phyloP scores from a whole-genome alignment of 805 yeast species.

The Metschnikowia reukaufii region DNA sequence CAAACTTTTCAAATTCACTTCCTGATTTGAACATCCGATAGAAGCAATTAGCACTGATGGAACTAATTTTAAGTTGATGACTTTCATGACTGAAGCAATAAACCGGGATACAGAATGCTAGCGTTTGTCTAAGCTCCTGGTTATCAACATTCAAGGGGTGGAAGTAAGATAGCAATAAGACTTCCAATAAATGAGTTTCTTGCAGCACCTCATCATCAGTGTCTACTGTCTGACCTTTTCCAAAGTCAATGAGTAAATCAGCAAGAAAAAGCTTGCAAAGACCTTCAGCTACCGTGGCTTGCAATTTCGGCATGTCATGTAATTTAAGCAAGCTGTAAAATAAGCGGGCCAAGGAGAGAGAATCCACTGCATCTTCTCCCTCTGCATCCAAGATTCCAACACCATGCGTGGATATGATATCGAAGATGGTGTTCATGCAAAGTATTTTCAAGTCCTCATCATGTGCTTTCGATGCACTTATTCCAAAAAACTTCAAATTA shows the following conservation, averaged over 20 bases:
- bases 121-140: conserved; percentile 69
- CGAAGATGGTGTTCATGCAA: conserved; percentile 71
- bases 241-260: conserved; percentile 61
- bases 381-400: conserved; percentile 57
- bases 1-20: conserved; percentile 34
- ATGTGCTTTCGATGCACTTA: conserved; percentile 62
- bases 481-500: conserved; percentile 63
- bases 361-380: conserved; percentile 55
- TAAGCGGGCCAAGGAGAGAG: conserved; percentile 63
- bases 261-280: conserved; percentile 78
- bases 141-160: conserved; percentile 64
- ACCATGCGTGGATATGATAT: conserved; percentile 78
- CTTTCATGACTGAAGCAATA: conserved; percentile 72
- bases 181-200: conserved; percentile 54
- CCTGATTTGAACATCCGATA: conserved; percentile 49
- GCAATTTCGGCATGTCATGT: conserved; percentile 60
- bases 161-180: conserved; percentile 71
- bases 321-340: conserved; percentile 65
- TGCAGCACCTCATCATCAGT: conserved; percentile 25
- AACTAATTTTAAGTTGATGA: conserved; percentile 68
- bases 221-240: conserved; percentile 14
- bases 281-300: conserved; percentile 82
- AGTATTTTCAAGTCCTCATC: conserved; percentile 60
- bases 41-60: conserved; percentile 66
- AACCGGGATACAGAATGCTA: conserved; percentile 86